Conservation (phyloP, 176 grass and related monocot genomes). For the Zizania latifolia region DNA sequence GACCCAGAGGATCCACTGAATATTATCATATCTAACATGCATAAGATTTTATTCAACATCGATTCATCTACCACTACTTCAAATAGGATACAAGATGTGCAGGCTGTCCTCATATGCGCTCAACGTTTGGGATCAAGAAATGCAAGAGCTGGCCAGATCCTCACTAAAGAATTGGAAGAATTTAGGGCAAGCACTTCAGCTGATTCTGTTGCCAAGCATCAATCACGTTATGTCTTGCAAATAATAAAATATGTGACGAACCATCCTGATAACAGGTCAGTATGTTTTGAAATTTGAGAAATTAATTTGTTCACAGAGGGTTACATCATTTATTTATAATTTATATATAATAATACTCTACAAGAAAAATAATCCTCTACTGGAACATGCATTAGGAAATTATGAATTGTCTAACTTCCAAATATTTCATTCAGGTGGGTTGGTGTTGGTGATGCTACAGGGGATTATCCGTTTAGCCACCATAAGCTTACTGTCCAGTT, state of each 20-base stretch:
- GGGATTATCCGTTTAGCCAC: slow-evolving; percentile 98
- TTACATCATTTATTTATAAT: slow-evolving; percentile 4
- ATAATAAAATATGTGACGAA: slow-evolving; percentile 85
- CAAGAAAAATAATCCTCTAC: background rate
- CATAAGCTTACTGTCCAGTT: slow-evolving; percentile 98
- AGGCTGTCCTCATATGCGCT: slow-evolving; percentile 82
- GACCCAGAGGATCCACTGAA: slow-evolving; percentile 96
- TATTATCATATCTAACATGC: slow-evolving; percentile 94
- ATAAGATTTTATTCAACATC: slow-evolving; percentile 85
- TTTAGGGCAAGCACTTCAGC: slow-evolving; percentile 68
- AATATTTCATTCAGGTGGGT: slow-evolving; percentile 80
- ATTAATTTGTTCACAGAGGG: background rate
- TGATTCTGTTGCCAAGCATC: slow-evolving; percentile 92
- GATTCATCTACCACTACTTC: slow-evolving; percentile 73
- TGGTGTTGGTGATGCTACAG: slow-evolving; percentile 83
- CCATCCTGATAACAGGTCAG: slow-evolving; percentile 76
- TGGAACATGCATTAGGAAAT: background rate
- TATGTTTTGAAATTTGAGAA: slow-evolving; percentile 26
- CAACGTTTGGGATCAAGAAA: slow-evolving; percentile 83
- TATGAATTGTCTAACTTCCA: slow-evolving; percentile 11
- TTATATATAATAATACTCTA: background rate
- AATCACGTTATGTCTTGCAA: slow-evolving; percentile 88
- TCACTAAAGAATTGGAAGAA: slow-evolving; percentile 93
- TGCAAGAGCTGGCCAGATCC: slow-evolving; percentile 75
- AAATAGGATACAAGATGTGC: slow-evolving; percentile 88